Conservation (phyloP, 176 grass and related monocot genomes). For the Bolboschoenus planiculmis region DNA sequence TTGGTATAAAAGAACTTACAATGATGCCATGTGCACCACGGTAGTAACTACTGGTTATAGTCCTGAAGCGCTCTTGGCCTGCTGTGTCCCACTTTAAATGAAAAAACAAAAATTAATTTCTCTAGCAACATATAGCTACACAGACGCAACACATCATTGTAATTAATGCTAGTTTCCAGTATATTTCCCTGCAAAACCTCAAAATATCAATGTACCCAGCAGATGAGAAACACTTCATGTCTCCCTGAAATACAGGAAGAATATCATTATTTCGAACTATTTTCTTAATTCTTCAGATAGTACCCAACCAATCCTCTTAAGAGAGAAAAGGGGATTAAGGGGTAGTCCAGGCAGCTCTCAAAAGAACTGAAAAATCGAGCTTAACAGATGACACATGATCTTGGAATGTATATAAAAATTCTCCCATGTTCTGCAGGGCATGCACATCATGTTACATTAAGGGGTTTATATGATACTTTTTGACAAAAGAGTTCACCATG, state of each 20-base stretch:
- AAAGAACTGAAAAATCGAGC: background rate
- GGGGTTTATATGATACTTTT: background rate
- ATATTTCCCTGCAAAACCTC: background rate
- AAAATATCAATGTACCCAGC: background rate
- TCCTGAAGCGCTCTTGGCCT: slow-evolving; percentile 89
- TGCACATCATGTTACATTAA: background rate
- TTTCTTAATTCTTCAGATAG: background rate
- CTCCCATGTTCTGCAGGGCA: background rate
- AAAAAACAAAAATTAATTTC: background rate
- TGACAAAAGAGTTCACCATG: background rate
- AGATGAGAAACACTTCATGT: background rate
- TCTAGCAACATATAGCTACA: background rate
- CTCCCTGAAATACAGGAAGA: background rate
- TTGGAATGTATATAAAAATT: background rate
- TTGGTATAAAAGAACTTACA: slow-evolving; percentile 32
- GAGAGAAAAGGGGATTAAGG: background rate
- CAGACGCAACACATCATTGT: background rate
- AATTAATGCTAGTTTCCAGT: background rate
- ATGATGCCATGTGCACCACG: slow-evolving; percentile 90
- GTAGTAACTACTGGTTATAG: slow-evolving; percentile 89
- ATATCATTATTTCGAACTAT: background rate
- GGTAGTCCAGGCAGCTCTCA: background rate
- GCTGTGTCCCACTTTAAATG: slow-evolving; percentile 74
- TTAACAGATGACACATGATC: background rate
- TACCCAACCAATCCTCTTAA: background rate